These are phyloP conservation scores for Coprinopsis marcescibilis DNA, from an alignment of 768 basidiomycete genomes.

Conservation along the genomic window DNA sequence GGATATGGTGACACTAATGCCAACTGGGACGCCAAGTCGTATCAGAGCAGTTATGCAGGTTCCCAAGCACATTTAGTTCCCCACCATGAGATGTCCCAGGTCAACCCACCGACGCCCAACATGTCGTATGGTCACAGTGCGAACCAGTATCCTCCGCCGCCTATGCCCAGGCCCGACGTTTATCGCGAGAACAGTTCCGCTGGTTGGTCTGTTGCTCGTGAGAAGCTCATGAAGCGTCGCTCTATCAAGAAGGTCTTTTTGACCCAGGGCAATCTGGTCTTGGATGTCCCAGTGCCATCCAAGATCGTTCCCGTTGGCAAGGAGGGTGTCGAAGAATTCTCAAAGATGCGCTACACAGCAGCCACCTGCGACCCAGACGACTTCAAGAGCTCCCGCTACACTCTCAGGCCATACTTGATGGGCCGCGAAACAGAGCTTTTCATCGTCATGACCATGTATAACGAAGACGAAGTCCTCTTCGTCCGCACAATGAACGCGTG, in stretches of 20 bases:
- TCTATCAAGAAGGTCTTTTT: slow-evolving; percentile 77
- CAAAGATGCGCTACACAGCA: slow-evolving; percentile 84
- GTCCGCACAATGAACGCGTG: slow-evolving; percentile 80
- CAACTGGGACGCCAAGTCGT: slow-evolving; percentile 53
- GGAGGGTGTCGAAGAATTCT: slow-evolving; percentile 62
- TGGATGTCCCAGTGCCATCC: slow-evolving; percentile 76
- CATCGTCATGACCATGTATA: slow-evolving; percentile 97
- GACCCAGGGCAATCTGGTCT: slow-evolving; percentile 76
- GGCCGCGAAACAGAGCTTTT: slow-evolving; percentile 86
- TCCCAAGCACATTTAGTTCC: slow-evolving; percentile 72
- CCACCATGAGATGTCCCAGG: slow-evolving; percentile 51
- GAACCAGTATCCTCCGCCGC: slow-evolving; percentile 57
- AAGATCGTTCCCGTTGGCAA: slow-evolving; percentile 70
- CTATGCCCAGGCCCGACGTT: slow-evolving; percentile 38
- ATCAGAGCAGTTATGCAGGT: slow-evolving; percentile 58
- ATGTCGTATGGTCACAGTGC: no score
- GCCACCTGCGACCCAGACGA: slow-evolving; percentile 89
- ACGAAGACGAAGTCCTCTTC: slow-evolving; percentile 82
- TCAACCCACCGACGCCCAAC: slow-evolving; percentile 41
- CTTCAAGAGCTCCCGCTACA: slow-evolving; percentile 72
- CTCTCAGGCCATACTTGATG: slow-evolving; percentile 72
- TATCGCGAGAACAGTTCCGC: slow-evolving; percentile 39
- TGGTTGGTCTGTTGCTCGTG: slow-evolving; percentile 64
- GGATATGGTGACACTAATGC: slow-evolving; percentile 39
- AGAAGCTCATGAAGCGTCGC: slow-evolving; percentile 78